These are phyloP conservation scores for Ogataea hybrid DNA, from an alignment of 1,139 yeast species.

Conservation along the genomic window DNA sequence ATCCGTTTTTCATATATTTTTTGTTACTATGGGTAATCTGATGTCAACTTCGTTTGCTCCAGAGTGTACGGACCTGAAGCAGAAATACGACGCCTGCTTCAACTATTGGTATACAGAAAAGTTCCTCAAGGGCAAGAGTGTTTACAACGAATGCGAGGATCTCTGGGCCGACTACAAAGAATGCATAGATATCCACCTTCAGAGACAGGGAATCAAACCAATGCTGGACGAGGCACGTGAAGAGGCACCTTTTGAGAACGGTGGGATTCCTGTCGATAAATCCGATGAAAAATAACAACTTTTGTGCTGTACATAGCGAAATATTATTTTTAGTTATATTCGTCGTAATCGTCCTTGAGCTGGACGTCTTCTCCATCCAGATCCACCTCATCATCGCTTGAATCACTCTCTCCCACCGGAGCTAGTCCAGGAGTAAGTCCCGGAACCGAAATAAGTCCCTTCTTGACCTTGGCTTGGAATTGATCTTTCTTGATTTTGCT, in stretches of 20 bases:
- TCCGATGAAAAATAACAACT: constrained; percentile 13
- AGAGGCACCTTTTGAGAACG: constrained; percentile 83
- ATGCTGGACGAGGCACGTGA: constrained; percentile 88
- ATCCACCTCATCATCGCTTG: constrained; percentile 26
- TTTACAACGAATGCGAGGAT: constrained; percentile 84
- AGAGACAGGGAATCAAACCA: constrained; percentile 71
- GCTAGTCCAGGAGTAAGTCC: constrained; percentile 93
- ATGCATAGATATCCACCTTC: constrained; percentile 75
- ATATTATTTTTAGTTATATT: constrained; percentile 4
- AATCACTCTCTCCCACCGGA: constrained; percentile 67
- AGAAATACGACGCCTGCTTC: constrained; percentile 87
- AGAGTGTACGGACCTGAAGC: constrained; percentile 87
- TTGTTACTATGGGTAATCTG: constrained; percentile 58
- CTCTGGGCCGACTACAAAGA: constrained; percentile 85
- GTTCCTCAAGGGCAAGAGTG: constrained; percentile 63
- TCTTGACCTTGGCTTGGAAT: constrained; percentile 43
- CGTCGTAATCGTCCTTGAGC: constrained; percentile 26
- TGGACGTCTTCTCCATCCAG: not conserved
- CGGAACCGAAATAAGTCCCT: constrained; percentile 48
- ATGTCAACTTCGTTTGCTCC: constrained; percentile 97
- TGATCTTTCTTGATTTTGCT: constrained; percentile 37
- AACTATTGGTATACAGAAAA: constrained; percentile 95
- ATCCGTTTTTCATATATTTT: not conserved
- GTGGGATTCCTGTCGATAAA: constrained; percentile 39
- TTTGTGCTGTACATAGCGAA: constrained; percentile 14